Percentiles rank a stretch among this genome's conserved stretches.
phyloP scores from a whole-genome alignment of 1,139 yeast genomes.

The Candida pseudocylindracea region DNA sequence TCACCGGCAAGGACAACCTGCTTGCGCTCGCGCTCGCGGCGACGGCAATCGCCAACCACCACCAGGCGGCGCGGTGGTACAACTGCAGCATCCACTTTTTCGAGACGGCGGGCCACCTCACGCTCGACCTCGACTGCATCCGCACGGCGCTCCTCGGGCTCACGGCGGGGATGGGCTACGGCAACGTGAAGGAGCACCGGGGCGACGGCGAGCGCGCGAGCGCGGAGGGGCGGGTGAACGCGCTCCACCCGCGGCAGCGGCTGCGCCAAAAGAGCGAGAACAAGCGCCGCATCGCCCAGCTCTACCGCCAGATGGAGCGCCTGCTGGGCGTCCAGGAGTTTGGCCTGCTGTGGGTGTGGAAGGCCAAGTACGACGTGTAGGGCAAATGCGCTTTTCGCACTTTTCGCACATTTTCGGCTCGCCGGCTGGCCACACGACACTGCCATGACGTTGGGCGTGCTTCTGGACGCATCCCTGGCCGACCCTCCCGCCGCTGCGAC shows the following conservation, averaged over 20 bases:
- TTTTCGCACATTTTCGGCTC: neutral
- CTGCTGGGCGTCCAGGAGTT: constrained; percentile 3
- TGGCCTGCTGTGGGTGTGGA: constrained; percentile 4
- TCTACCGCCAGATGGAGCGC: constrained; percentile 7
- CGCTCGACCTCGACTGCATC: constrained; percentile 5
- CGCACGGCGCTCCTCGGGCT: constrained; percentile 8
- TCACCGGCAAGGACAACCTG: constrained; percentile 5
- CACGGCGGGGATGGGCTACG: constrained; percentile 7
- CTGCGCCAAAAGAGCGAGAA: constrained; percentile 1
- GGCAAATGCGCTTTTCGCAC: neutral
- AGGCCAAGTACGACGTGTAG: constrained; percentile 2
- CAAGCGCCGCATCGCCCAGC: constrained; percentile 8
- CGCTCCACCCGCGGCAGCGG: no score
- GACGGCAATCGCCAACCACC: constrained; percentile 7
- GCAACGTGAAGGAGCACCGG: constrained; percentile 2
- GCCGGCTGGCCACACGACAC: neutral
- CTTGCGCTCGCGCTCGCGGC: constrained; percentile 6
- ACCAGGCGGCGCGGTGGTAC: constrained; percentile 5
- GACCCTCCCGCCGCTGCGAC: neutral
- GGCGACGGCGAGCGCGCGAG: constrained; percentile 3
- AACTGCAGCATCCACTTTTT: constrained; percentile 7
- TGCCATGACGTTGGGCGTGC: neutral
- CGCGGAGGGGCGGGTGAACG: constrained; percentile 5
- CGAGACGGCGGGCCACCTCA: constrained; percentile 8
- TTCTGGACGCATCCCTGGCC: neutral